Evolutionary conservation across 495 filamentous ascomycete species (phyloP).

Genomic region (Melanomma pulvis-pyrius): DNA sequence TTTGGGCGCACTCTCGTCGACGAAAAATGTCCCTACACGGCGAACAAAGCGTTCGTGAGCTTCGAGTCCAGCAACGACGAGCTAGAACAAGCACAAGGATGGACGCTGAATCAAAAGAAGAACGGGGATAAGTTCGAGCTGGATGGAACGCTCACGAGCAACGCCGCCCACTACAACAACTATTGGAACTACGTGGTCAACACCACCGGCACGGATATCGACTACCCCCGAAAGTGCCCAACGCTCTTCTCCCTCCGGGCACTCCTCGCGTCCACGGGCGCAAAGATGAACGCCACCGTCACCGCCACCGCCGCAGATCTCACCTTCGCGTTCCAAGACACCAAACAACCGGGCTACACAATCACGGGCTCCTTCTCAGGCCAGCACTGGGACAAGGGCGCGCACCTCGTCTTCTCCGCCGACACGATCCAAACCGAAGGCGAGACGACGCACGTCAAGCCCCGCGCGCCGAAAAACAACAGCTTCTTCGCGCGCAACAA

Average conservation of each 20-base stretch:
- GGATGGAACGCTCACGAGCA: background rate
- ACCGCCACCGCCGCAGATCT: background rate
- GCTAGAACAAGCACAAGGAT: background rate
- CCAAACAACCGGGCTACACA: background rate
- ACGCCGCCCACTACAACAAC: background rate
- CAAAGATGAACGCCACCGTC: conserved; percentile 9
- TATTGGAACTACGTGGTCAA: conserved; percentile 17
- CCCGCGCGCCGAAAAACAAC: background rate
- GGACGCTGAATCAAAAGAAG: conserved; percentile 1
- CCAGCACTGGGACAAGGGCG: conserved; percentile 5
- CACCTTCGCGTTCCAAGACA: conserved; percentile 8
- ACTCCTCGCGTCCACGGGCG: background rate
- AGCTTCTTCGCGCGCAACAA: background rate
- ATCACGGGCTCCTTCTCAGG: conserved; percentile 5
- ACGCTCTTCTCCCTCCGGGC: background rate
- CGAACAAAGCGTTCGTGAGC: conserved; percentile 15
- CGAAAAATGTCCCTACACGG: conserved; percentile 1
- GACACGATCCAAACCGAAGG: conserved; percentile 15
- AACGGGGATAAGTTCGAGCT: conserved; percentile 3
- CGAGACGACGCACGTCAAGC: background rate
- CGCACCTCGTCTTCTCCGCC: background rate
- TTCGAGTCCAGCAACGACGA: conserved; percentile 17
- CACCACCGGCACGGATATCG: background rate
- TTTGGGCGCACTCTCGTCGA: conserved; percentile 7
- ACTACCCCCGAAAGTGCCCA: background rate